These are phyloP conservation scores for Penicillium sp. DNA, from an alignment of 2,329 filamentous ascomycete genomes.

Conservation along the genomic window DNA sequence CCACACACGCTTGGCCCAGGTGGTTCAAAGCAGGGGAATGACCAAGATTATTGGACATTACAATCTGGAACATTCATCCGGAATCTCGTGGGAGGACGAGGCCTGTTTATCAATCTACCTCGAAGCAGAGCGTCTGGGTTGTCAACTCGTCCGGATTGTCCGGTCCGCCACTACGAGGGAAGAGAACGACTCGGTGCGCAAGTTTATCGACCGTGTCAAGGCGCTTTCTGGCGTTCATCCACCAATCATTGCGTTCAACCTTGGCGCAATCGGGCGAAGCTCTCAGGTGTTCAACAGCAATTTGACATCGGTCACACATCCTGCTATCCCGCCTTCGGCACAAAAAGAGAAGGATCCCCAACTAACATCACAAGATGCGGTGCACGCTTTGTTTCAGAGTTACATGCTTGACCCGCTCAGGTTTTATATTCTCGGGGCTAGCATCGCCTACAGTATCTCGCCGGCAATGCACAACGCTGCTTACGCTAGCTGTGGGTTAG, in stretches of 20 bases:
- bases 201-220: constrained; percentile 35
- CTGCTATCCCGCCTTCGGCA: constrained; percentile 26
- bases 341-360: constrained; percentile 28
- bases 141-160: constrained; percentile 38
- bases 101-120: constrained; percentile 29
- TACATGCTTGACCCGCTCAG: constrained; percentile 40
- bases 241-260: constrained; percentile 39
- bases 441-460: constrained; percentile 40
- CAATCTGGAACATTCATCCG: constrained; percentile 26
- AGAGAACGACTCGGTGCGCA: constrained; percentile 34
- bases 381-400: constrained; percentile 37
- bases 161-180: constrained; percentile 31
- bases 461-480: constrained; percentile 43
- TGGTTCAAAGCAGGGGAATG: constrained; percentile 32
- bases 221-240: constrained; percentile 27
- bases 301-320: constrained; percentile 40
- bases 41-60: constrained; percentile 41
- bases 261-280: constrained; percentile 37
- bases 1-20: constrained; percentile 20
- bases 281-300: constrained; percentile 43
- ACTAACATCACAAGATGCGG: constrained; percentile 35
- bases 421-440: constrained; percentile 41
- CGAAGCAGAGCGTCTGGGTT: constrained; percentile 33
- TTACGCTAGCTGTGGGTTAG: constrained; percentile 36
- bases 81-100: constrained; percentile 33